Base-by-base conservation (phyloP, 176 grass and related monocot genomes). In the Zoysia japonica region DNA sequence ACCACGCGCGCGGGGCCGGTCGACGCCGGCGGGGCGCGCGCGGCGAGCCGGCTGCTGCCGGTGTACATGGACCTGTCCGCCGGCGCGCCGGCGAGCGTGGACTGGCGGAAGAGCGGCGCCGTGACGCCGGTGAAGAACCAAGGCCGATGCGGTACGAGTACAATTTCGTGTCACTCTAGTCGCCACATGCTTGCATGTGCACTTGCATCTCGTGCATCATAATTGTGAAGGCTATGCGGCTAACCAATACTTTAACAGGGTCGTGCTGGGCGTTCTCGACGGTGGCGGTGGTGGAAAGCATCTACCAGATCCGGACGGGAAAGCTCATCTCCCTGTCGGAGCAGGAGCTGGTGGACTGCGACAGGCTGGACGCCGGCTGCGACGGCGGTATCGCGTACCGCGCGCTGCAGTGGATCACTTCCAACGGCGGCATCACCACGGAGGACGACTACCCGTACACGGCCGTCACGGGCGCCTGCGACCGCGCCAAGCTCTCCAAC, bases 181-280 rank as follows among this genome's bases (percentile, higher is more conserved):
- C 47, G 39, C 16, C 54, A 69, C 78, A 70, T 60, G 52, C 41
- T 16, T 47, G n/a, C 41, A 70, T 79, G 40, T 56, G 49, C 63
- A 57, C 70, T 7, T 49, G 28, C 28, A 11, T 6, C 28, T 10
- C 19, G 20, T 4, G 59, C 20, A 61, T 60, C 54, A 6, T 57
- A 57, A 28, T 35, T 35, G 11, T 11, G 6, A 20, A 7, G 5
- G 17, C 55, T 59, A 20, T 28, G 28, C 28, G 28, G 28, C 28
- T 28, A 28, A 28, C 28, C 28, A 28, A 28, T 28, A 28, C 28
- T 28, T 2, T 16, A 61, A 49, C 68, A 91, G 88, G 91, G 6
- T 90, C 88, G 12, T 93, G 91, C 67, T 91, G 91, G 88, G 91
- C 91, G 0, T 93, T 93, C 85, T 86, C 91, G 11, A 80, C 91